These are phyloP conservation scores for Opeltia flavorubescens DNA, from an alignment of 495 filamentous ascomycete species.

Conservation along the genomic window DNA sequence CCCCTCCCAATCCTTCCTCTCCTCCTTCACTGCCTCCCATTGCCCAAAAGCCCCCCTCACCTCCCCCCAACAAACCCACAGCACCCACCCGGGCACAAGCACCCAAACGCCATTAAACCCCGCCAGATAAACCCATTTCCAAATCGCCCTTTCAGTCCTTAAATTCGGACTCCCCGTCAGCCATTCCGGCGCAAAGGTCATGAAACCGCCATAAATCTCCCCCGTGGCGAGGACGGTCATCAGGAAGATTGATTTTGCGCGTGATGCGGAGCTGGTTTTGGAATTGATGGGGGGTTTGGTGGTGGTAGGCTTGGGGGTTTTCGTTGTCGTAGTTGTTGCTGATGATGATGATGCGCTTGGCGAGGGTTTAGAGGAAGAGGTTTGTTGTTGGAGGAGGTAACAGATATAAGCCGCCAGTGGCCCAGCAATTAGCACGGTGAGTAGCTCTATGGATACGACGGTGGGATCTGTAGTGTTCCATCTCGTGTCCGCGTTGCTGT, in stretches of 20 bases:
- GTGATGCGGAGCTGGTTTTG: too few species aligned
- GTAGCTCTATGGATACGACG: conserved; percentile 67
- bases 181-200: conserved; percentile 97
- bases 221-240: conserved; percentile 71
- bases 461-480: conserved; percentile 71
- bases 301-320: too few species aligned
- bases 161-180: conserved; percentile 61
- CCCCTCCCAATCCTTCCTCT: background rate
- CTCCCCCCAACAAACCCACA: background rate
- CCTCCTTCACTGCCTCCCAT: background rate
- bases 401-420: conserved; percentile 59
- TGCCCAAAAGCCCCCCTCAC: background rate
- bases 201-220: conserved; percentile 91
- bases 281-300: too few species aligned
- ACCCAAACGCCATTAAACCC: conserved; percentile 95
- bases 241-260: conserved; percentile 50
- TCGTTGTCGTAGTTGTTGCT: too few species aligned
- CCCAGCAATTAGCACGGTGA: conserved; percentile 71
- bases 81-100: conserved; percentile 20
- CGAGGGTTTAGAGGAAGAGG: too few species aligned
- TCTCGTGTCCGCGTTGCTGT: conserved; percentile 70
- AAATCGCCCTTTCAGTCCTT: conserved; percentile 72
- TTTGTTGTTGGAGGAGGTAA: conserved; percentile 38
- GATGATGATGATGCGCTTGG: too few species aligned
- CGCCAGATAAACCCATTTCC: conserved; percentile 71